phyloP scores from a whole-genome alignment of 352 stramenopile species.

The Elongisporangium undulatum region DNA sequence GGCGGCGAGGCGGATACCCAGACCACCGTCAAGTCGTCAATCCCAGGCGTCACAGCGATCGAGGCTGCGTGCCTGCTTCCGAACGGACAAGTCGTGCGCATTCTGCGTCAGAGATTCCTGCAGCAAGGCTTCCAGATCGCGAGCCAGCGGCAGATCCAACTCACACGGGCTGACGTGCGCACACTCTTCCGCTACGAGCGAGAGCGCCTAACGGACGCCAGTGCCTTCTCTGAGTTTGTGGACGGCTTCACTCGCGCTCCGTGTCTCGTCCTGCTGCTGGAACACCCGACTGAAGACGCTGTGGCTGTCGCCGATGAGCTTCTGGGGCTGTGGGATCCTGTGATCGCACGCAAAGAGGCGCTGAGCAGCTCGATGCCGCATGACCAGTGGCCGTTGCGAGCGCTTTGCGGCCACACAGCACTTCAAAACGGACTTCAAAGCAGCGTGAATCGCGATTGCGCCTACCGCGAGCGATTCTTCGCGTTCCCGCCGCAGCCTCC shows the following conservation, averaged over 20 bases:
- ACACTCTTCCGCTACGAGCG: slow-evolving; percentile 28
- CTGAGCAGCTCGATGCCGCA: slow-evolving; percentile 23
- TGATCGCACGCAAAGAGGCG: slow-evolving; percentile 32
- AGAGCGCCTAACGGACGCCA: slow-evolving; percentile 15
- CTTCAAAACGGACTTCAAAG: slow-evolving; percentile 65
- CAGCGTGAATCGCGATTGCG: slow-evolving; percentile 47
- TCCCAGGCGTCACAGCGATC: slow-evolving; percentile 29
- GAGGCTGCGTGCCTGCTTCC: slow-evolving; percentile 35
- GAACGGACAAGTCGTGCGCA: slow-evolving; percentile 34
- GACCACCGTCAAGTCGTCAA: slow-evolving; percentile 7
- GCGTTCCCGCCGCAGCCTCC: slow-evolving; percentile 35
- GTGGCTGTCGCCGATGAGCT: slow-evolving; percentile 41
- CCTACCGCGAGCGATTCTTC: slow-evolving; percentile 55
- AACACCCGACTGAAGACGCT: slow-evolving; percentile 10
- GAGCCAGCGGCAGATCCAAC: slow-evolving; percentile 23
- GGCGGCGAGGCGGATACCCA: neutral
- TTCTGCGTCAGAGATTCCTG: slow-evolving; percentile 34
- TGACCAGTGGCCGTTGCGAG: slow-evolving; percentile 59
- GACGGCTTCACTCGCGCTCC: slow-evolving; percentile 51
- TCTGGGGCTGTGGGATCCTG: slow-evolving; percentile 54
- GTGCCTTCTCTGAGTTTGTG: slow-evolving; percentile 36
- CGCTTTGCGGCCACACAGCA: slow-evolving; percentile 59
- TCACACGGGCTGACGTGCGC: slow-evolving; percentile 33
- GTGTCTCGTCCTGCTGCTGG: slow-evolving; percentile 60
- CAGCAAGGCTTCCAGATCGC: slow-evolving; percentile 54